A percentile compares a stretch with the other conserved stretches of the same genome.
Evolutionary conservation across 2,329 filamentous ascomycete species (phyloP).

Genomic region (Stagonosporopsis cucurbitacearum): DNA sequence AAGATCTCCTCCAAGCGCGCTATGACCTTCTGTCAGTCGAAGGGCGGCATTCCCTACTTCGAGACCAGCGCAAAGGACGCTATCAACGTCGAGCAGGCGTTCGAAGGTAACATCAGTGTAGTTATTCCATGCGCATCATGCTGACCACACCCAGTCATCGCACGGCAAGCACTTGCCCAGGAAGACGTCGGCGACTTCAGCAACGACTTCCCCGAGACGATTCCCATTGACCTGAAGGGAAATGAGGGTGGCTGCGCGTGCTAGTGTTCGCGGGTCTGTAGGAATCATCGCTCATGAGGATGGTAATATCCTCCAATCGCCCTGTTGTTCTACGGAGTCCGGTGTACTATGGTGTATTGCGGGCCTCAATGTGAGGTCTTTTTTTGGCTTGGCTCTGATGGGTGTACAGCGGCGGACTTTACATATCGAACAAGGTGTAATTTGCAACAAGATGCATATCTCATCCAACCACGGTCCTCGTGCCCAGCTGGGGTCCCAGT

Average conservation of each 20-base stretch:
- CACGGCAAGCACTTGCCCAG: conserved; percentile 91
- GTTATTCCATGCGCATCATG: background rate
- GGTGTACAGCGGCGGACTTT: conserved; percentile 14
- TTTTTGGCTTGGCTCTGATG: conserved; percentile 25
- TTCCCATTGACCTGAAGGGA: conserved; percentile 96
- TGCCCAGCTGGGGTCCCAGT: background rate
- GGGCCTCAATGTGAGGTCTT: conserved; percentile 15
- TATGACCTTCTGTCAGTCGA: conserved; percentile 96
- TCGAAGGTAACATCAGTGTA: conserved; percentile 60
- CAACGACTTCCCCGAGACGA: conserved; percentile 95
- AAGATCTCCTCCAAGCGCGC: conserved; percentile 94
- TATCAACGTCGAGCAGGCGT: conserved; percentile 93
- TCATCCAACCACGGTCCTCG: background rate
- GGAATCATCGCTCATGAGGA: conserved; percentile 18
- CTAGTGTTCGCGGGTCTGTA: conserved; percentile 51
- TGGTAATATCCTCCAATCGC: conserved; percentile 7
- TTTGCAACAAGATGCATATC: background rate
- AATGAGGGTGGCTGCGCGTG: conserved; percentile 93
- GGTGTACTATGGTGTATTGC: conserved; percentile 34
- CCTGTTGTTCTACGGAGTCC: conserved; percentile 32
- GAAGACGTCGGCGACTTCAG: conserved; percentile 98
- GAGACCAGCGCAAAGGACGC: conserved; percentile 99
- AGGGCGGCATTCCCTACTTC: conserved; percentile 97
- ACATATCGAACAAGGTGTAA: conserved; percentile 19
- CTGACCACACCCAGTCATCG: conserved; percentile 72